Conservation (phyloP, 1,139 yeast genomes). For the Debaryomycetaceae sp. region DNA sequence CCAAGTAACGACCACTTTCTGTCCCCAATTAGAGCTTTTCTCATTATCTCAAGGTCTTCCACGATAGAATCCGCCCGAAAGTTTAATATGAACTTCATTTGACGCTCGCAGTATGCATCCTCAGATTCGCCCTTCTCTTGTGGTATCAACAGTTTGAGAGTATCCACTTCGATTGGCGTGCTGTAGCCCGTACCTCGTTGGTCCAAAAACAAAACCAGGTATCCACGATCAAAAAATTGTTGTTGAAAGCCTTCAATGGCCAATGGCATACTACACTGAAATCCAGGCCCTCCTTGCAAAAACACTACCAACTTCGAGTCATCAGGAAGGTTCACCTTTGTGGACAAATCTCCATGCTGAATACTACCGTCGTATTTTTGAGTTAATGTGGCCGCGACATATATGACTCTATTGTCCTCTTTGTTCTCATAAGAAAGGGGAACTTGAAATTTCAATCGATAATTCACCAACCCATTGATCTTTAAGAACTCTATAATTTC, state of each 20-base stretch:
- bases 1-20: slow-evolving; percentile 50
- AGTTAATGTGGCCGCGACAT: slow-evolving; percentile 33
- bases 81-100: slow-evolving; percentile 35
- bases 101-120: slow-evolving; percentile 15
- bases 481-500: too few relatives aligned
- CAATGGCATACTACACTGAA: slow-evolving; percentile 40
- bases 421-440: slow-evolving; percentile 25
- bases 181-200: slow-evolving; percentile 61
- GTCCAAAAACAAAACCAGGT: slow-evolving; percentile 48
- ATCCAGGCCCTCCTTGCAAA: slow-evolving; percentile 63
- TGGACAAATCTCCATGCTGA: slow-evolving; percentile 10
- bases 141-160: slow-evolving; percentile 19
- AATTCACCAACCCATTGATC: too few relatives aligned
- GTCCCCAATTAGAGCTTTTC: slow-evolving; percentile 32
- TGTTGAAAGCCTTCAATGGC: slow-evolving; percentile 33
- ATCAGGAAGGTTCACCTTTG: slow-evolving; percentile 18
- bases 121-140: slow-evolving; percentile 16
- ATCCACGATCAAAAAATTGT: slow-evolving; percentile 40
- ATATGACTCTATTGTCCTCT: slow-evolving; percentile 15
- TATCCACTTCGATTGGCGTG: slow-evolving; percentile 37
- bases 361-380: slow-evolving; percentile 24
- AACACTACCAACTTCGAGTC: slow-evolving; percentile 36
- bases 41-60: slow-evolving; percentile 46
- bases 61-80: slow-evolving; percentile 55
- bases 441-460: too few relatives aligned